Evolutionary conservation across 495 filamentous ascomycete species (phyloP).

Genomic region (Oidiodendron maius): DNA sequence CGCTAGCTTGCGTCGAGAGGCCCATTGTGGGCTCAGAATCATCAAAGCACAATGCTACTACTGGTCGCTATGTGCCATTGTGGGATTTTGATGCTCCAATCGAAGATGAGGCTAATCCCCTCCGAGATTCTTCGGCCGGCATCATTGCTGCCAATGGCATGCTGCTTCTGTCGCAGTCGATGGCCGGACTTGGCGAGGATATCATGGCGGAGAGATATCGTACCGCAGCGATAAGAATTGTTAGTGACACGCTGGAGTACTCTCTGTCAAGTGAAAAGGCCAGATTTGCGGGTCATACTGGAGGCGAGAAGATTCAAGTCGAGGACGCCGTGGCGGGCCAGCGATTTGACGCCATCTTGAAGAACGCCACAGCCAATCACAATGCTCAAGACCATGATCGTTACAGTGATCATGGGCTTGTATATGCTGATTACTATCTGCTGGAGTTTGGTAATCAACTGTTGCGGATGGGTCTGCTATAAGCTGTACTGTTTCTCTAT

Average conservation of each 20-base stretch:
- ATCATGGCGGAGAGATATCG: too few relatives aligned
- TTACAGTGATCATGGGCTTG: slow-evolving; percentile 31
- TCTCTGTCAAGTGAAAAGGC: slow-evolving; percentile 21
- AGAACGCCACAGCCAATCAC: slow-evolving; percentile 34
- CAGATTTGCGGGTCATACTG: not conserved
- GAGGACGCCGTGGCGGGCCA: slow-evolving; percentile 4
- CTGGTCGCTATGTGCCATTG: slow-evolving; percentile 14
- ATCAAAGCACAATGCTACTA: not conserved
- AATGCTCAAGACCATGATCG: slow-evolving; percentile 22
- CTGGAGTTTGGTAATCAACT: slow-evolving; percentile 36
- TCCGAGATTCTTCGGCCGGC: slow-evolving; percentile 32
- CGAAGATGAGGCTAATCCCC: not conserved
- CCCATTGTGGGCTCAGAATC: too few relatives aligned
- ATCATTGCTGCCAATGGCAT: slow-evolving; percentile 37
- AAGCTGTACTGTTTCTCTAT: too few relatives aligned
- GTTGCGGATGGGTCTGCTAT: slow-evolving; percentile 22
- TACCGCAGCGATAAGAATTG: slow-evolving; percentile 28
- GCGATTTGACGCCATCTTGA: slow-evolving; percentile 23
- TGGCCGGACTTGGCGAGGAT: slow-evolving; percentile 7
- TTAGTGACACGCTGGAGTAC: slow-evolving; percentile 27
- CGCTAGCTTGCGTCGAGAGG: too few relatives aligned
- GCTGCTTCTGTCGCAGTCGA: slow-evolving; percentile 29
- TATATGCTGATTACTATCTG: slow-evolving; percentile 44
- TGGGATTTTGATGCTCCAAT: slow-evolving; percentile 39
- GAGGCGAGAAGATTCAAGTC: not conserved